Conservation (phyloP, 495 filamentous ascomycete genomes). For the Melanomma pulvis-pyrius region DNA sequence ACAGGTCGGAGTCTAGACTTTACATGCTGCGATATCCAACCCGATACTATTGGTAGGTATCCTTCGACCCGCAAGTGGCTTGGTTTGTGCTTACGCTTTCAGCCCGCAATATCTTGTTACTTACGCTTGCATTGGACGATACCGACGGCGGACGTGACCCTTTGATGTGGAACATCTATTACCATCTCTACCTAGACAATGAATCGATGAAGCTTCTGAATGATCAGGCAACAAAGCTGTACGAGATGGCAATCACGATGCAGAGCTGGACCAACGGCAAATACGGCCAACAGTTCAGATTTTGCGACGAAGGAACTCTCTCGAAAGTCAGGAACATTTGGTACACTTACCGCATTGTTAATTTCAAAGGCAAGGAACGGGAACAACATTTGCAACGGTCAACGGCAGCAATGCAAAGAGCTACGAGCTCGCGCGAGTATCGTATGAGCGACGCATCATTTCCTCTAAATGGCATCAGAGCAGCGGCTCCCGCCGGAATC, state of each 20-base stretch:
- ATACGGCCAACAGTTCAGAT: conserved; percentile 39
- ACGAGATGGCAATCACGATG: conserved; percentile 39
- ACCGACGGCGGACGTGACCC: not conserved
- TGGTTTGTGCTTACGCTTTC: no score
- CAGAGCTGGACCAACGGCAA: conserved; percentile 37
- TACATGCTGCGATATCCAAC: conserved; percentile 56
- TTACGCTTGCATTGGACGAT: conserved; percentile 52
- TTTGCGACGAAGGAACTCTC: conserved; percentile 42
- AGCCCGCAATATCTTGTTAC: conserved; percentile 59
- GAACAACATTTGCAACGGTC: no score
- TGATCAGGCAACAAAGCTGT: conserved; percentile 49
- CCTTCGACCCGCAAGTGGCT: no score
- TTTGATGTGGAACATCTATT: conserved; percentile 59
- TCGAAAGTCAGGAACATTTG: conserved; percentile 41
- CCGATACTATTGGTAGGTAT: no score
- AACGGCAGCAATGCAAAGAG: no score
- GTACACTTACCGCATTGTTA: conserved; percentile 46
- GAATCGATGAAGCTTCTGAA: conserved; percentile 44
- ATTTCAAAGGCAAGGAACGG: no score
- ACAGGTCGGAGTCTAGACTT: conserved; percentile 36
- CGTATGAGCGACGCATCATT: not conserved
- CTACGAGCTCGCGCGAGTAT: not conserved
- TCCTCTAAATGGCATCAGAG: conserved; percentile 32
- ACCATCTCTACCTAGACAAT: conserved; percentile 53
- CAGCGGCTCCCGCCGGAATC: not conserved